phyloP scores from a whole-genome alignment of 176 grass and related monocot genomes.

The Areca catechu region DNA sequence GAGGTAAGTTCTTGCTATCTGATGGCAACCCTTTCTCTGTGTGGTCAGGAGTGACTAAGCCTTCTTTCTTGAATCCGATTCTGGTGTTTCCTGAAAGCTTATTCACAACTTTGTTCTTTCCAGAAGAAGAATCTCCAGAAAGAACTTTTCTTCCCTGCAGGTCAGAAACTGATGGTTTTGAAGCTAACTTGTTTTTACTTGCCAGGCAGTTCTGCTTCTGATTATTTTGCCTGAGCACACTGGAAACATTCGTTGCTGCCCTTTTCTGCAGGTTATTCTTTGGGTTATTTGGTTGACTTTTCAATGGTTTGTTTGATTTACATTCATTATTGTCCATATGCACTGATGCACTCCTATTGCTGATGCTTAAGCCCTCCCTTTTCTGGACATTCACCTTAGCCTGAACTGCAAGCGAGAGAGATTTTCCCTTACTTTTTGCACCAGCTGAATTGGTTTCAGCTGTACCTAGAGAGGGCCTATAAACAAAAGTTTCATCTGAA shows the following conservation, averaged over 20 bases:
- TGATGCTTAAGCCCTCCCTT: slow-evolving; percentile 47
- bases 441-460: slow-evolving; percentile 37
- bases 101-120: slow-evolving; percentile 46
- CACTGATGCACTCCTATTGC: slow-evolving; percentile 29
- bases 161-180: slow-evolving; percentile 31
- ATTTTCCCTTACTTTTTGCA: slow-evolving; percentile 57
- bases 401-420: slow-evolving; percentile 57
- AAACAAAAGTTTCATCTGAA: slow-evolving; percentile 59
- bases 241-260: slow-evolving; percentile 25
- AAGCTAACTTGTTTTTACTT: slow-evolving; percentile 37
- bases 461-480: slow-evolving; percentile 41
- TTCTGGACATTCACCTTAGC: slow-evolving; percentile 85
- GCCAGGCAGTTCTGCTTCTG: slow-evolving; percentile 74
- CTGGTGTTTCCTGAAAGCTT: slow-evolving; percentile 36
- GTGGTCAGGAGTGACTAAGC: slow-evolving; percentile 31
- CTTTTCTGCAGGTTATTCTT: slow-evolving; percentile 65
- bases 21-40: slow-evolving; percentile 42
- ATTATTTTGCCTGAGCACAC: slow-evolving; percentile 68
- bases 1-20: slow-evolving; percentile 68
- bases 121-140: slow-evolving; percentile 46
- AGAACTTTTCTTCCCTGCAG: slow-evolving; percentile 53
- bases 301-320: slow-evolving; percentile 41
- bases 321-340: slow-evolving; percentile 53
- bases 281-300: slow-evolving; percentile 36
- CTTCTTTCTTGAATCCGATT: slow-evolving; percentile 38